A percentile compares a stretch with the other conserved stretches of the same genome.
phyloP scores from a whole-genome alignment of 2,329 filamentous ascomycete genomes.

The Trematosphaeria pertusa region DNA sequence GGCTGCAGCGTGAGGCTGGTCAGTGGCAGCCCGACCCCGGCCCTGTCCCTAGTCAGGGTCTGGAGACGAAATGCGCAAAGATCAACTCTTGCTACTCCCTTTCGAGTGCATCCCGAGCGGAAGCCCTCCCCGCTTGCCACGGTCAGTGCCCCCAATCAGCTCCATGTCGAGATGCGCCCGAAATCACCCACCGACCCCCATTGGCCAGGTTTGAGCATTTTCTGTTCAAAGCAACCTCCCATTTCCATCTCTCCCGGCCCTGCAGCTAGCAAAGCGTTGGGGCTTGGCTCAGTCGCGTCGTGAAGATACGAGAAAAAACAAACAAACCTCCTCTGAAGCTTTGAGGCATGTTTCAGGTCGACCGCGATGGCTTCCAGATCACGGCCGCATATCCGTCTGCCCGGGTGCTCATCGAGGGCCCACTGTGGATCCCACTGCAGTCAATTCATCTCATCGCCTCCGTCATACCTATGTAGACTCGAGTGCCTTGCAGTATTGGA shows the following conservation, averaged over 20 bases:
- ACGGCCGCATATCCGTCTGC: too few species aligned
- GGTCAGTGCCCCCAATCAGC: conserved; percentile 2
- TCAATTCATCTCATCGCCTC: too few species aligned
- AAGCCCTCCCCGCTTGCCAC: neutral
- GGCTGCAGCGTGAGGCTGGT: conserved; percentile 4
- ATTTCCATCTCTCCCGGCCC: neutral
- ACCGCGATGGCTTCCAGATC: too few species aligned
- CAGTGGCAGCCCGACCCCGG: neutral
- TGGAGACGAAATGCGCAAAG: neutral
- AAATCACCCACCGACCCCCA: neutral
- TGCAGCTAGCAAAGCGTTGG: neutral
- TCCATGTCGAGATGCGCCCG: neutral
- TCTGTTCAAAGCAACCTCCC: neutral
- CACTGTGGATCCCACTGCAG: too few species aligned
- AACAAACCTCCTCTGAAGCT: too few species aligned
- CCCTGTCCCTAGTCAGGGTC: neutral
- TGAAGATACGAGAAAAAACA: too few species aligned
- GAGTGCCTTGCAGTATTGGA: too few species aligned
- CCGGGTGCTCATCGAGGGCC: too few species aligned
- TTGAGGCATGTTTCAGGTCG: too few species aligned
- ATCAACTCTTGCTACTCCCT: neutral
- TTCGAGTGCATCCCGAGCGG: neutral
- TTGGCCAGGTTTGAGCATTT: conserved; percentile 1
- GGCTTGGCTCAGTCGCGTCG: neutral
- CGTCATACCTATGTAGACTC: too few species aligned